A percentile compares a stretch with the other conserved stretches of the same genome.
phyloP scores from a whole-genome alignment of 805 yeast species.

The Candida yuanshanica region DNA sequence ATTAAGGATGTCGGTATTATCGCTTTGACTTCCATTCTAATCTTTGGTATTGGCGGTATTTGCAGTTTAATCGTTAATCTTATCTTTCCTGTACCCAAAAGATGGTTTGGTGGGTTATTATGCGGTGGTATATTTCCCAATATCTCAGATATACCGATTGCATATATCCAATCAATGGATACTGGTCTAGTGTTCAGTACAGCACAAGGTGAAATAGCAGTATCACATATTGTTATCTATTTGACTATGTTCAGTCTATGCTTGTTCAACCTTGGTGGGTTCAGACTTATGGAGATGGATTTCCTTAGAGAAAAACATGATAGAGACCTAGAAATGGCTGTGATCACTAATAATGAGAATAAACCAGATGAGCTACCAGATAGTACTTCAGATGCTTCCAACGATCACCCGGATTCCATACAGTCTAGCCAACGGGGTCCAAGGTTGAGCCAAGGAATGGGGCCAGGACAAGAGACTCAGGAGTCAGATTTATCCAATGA shows the following conservation, averaged over 20 bases:
- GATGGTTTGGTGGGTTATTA: slow-evolving; percentile 72
- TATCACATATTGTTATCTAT: slow-evolving; percentile 74
- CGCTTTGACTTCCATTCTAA: slow-evolving; percentile 40
- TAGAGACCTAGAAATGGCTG: slow-evolving; percentile 13
- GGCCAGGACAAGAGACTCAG: too few species aligned
- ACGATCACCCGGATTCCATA: background rate
- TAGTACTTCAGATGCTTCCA: background rate
- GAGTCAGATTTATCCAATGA: too few species aligned
- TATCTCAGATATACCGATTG: slow-evolving; percentile 79
- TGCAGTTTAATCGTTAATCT: slow-evolving; percentile 36
- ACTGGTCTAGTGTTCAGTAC: slow-evolving; percentile 49
- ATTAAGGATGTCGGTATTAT: slow-evolving; percentile 66
- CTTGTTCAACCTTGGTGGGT: slow-evolving; percentile 72
- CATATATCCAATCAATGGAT: slow-evolving; percentile 70
- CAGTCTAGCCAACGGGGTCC: too few species aligned
- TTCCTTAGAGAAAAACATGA: slow-evolving; percentile 34
- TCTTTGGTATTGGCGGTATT: slow-evolving; percentile 40
- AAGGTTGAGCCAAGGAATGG: too few species aligned
- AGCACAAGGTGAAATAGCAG: slow-evolving; percentile 60
- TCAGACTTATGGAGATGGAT: slow-evolving; percentile 61
- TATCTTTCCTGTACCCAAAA: slow-evolving; percentile 55
- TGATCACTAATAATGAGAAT: background rate
- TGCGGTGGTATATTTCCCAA: slow-evolving; percentile 75
- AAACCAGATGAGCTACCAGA: background rate
- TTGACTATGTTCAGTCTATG: slow-evolving; percentile 57